A percentile compares a stretch with the other conserved stretches of the same genome.
Evolutionary conservation across 805 yeast species (phyloP).

Genomic region (Kockiozyma suomiensis): DNA sequence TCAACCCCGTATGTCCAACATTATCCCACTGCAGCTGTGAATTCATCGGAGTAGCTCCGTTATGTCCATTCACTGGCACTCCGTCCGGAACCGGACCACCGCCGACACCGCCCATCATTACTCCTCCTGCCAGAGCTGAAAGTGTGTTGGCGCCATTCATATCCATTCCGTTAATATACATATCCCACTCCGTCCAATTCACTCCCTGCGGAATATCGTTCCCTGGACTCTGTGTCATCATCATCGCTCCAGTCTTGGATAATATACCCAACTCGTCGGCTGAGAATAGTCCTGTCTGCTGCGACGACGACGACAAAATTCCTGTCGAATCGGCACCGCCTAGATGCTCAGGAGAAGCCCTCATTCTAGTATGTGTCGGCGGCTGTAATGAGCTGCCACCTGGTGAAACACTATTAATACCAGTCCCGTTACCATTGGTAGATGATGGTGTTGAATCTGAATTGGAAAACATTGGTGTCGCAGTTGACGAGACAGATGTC

Average conservation of each 20-base stretch:
- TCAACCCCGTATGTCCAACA: constrained; percentile 9
- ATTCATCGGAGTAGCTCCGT: neutral
- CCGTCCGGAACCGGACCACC: neutral
- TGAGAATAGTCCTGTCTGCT: neutral
- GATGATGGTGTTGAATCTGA: neutral
- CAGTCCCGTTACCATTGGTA: neutral
- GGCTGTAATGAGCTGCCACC: neutral
- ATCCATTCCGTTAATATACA: constrained; percentile 28
- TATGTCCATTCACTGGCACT: neutral
- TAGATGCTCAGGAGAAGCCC: neutral
- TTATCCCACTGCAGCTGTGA: constrained; percentile 8
- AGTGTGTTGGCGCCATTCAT: neutral
- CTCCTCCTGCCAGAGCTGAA: neutral
- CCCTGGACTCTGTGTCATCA: constrained; percentile 23
- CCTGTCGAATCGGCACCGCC: neutral
- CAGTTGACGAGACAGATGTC: neutral
- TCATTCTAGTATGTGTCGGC: neutral
- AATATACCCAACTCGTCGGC: constrained; percentile 4
- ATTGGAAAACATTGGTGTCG: neutral
- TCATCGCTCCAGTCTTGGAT: constrained; percentile 16
- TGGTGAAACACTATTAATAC: neutral
- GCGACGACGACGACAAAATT: neutral
- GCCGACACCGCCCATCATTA: neutral
- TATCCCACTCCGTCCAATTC: constrained; percentile 31
- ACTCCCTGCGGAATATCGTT: constrained; percentile 18